Evolutionary conservation across 352 stramenopile genomes (phyloP).

Genomic region (Phytophthora pini): DNA sequence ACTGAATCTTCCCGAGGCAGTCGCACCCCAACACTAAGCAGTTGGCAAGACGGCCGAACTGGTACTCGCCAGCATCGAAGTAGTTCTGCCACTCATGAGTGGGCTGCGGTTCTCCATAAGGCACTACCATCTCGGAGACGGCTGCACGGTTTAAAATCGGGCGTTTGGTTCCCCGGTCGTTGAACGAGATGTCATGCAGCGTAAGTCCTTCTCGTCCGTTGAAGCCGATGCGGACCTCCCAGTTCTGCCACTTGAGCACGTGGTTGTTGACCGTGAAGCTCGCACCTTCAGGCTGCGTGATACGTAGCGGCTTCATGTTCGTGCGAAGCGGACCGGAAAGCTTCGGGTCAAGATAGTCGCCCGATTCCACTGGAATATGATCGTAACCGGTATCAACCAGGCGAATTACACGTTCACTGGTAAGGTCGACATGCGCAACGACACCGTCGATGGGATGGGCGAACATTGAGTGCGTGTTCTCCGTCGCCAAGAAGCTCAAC

Average conservation of each 20-base stretch:
- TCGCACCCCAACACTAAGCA: slow-evolving; percentile 80
- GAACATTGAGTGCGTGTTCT: slow-evolving; percentile 51
- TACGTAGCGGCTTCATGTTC: slow-evolving; percentile 62
- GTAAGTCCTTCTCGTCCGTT: slow-evolving; percentile 82
- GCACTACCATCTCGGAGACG: slow-evolving; percentile 87
- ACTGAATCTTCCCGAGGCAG: slow-evolving; percentile 85
- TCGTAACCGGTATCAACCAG: slow-evolving; percentile 49
- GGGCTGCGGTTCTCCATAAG: slow-evolving; percentile 72
- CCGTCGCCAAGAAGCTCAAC: slow-evolving; percentile 41
- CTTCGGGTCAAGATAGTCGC: slow-evolving; percentile 38
- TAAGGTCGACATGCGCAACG: slow-evolving; percentile 48
- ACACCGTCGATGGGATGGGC: slow-evolving; percentile 48
- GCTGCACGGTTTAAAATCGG: slow-evolving; percentile 65
- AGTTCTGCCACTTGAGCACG: slow-evolving; percentile 79
- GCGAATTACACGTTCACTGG: slow-evolving; percentile 35
- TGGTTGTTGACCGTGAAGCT: slow-evolving; percentile 73
- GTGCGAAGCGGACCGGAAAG: slow-evolving; percentile 41
- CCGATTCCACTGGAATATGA: slow-evolving; percentile 35
- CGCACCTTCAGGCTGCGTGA: slow-evolving; percentile 75
- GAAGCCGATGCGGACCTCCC: slow-evolving; percentile 78
- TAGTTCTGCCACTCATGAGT: slow-evolving; percentile 82
- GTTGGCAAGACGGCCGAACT: slow-evolving; percentile 72
- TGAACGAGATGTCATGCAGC: slow-evolving; percentile 71
- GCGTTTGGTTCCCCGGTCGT: slow-evolving; percentile 39
- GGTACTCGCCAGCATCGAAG: slow-evolving; percentile 85